These are phyloP conservation scores for Gorgonomyces haynaldii DNA, from an alignment of 192 early-diverging fungal species.

Conservation along the genomic window DNA sequence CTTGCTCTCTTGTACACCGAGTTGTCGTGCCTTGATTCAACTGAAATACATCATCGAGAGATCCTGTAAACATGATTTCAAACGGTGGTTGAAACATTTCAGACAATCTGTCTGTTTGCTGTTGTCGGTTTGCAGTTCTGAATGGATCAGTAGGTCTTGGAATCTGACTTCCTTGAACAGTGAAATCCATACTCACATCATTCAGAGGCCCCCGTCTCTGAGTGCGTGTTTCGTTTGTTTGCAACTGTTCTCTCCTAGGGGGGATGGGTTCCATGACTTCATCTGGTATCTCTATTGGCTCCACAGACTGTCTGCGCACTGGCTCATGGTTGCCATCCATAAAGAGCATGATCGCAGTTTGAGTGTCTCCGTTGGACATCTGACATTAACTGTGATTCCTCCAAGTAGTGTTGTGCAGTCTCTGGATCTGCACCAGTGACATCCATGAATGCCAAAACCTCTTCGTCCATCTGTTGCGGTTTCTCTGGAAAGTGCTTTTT, in stretches of 20 bases:
- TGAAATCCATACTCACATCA: too few relatives aligned
- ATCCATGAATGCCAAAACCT: conserved; percentile 18
- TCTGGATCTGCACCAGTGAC: conserved; percentile 65
- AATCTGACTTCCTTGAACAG: too few relatives aligned
- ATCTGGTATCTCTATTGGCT: too few relatives aligned
- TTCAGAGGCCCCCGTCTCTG: too few relatives aligned
- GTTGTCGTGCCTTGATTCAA: conserved; percentile 41
- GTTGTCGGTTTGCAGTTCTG: background rate
- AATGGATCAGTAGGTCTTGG: background rate
- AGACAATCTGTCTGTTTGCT: conserved; percentile 25
- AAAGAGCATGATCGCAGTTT: too few relatives aligned
- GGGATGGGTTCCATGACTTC: too few relatives aligned
- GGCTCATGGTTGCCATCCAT: too few relatives aligned
- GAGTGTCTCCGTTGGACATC: conserved; percentile 63
- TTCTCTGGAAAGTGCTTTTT: too few relatives aligned
- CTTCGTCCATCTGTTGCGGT: too few relatives aligned
- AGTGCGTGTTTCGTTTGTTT: too few relatives aligned
- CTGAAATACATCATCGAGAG: conserved; percentile 40
- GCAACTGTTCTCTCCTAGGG: too few relatives aligned
- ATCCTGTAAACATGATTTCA: conserved; percentile 72
- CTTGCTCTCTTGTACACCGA: conserved; percentile 48
- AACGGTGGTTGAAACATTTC: conserved; percentile 78
- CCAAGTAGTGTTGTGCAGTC: conserved; percentile 56
- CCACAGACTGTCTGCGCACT: too few relatives aligned
- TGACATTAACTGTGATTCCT: conserved; percentile 51